phyloP scores from a whole-genome alignment of 2,329 filamentous ascomycete genomes.

The Fusarium acutatum region DNA sequence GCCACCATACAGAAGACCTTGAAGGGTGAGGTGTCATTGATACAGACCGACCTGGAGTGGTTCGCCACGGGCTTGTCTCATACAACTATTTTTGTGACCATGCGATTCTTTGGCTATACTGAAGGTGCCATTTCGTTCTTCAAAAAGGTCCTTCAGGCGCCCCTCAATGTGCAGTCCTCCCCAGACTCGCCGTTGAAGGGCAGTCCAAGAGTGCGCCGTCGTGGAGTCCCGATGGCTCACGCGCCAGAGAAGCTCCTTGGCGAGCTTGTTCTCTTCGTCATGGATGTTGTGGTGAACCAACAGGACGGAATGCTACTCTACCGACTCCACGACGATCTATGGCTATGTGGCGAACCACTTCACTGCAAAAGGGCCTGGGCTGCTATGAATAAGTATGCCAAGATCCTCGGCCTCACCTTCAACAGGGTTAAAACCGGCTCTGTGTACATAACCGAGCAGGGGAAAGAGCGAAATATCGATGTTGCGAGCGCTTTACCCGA shows the following conservation, averaged over 20 bases:
- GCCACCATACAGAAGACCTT: background rate
- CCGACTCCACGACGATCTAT: background rate
- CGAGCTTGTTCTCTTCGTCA: background rate
- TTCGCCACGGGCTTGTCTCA: background rate
- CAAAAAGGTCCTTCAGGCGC: background rate
- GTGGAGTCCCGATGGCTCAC: background rate
- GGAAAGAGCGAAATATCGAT: fast-evolving
- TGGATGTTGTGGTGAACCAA: background rate
- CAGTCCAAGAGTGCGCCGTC: background rate
- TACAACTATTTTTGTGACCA: background rate
- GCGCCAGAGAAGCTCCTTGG: background rate
- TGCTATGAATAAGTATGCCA: background rate
- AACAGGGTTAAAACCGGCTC: background rate
- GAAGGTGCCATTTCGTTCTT: background rate
- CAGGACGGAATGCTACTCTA: background rate
- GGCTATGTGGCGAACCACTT: background rate
- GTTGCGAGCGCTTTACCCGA: background rate
- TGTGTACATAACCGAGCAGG: background rate
- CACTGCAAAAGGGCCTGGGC: background rate
- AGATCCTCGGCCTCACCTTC: background rate
- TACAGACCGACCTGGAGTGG: background rate
- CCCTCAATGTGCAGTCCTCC: background rate
- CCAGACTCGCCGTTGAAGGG: background rate
- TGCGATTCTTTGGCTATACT: background rate
- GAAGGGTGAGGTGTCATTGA: background rate